These are phyloP conservation scores for Suhomyces pyralidae DNA, from an alignment of 805 yeast genomes.

Conservation along the genomic window DNA sequence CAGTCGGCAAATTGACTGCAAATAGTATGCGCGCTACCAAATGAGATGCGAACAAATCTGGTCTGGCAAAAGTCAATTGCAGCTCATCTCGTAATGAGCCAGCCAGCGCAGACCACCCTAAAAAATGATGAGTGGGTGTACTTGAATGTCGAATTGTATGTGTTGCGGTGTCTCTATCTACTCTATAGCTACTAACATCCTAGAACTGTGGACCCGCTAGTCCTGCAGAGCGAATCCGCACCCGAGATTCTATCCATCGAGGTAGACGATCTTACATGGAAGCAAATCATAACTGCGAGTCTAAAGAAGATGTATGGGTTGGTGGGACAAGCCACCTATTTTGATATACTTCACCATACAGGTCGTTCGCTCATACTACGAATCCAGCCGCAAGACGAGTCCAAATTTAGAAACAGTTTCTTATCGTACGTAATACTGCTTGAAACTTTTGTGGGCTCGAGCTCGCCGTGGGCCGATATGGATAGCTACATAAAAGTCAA, in stretches of 20 bases:
- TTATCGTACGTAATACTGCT: slow-evolving; percentile 29
- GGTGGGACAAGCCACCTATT: slow-evolving; percentile 17
- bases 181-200: slow-evolving; percentile 7
- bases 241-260: slow-evolving; percentile 4
- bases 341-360: slow-evolving; percentile 13
- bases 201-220: slow-evolving; percentile 8
- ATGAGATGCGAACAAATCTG: background rate
- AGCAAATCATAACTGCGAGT: slow-evolving; percentile 12
- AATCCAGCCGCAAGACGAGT: slow-evolving; percentile 27
- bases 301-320: slow-evolving; percentile 15
- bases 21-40: background rate
- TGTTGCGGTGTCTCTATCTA: background rate
- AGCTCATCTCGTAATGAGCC: background rate
- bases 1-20: background rate
- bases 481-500: slow-evolving; percentile 7
- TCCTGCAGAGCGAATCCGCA: background rate
- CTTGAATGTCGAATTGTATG: slow-evolving; percentile 14
- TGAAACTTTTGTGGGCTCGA: slow-evolving; percentile 20
- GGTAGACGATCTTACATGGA: slow-evolving; percentile 17
- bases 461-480: slow-evolving; percentile 8
- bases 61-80: background rate
- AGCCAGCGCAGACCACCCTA: background rate
- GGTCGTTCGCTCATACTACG: slow-evolving; percentile 18
- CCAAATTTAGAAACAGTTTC: slow-evolving; percentile 29
- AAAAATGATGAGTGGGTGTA: slow-evolving; percentile 13